Evolutionary conservation across 768 basidiomycete species (phyloP).

Genomic region (Termitomyces bulborhizus): DNA sequence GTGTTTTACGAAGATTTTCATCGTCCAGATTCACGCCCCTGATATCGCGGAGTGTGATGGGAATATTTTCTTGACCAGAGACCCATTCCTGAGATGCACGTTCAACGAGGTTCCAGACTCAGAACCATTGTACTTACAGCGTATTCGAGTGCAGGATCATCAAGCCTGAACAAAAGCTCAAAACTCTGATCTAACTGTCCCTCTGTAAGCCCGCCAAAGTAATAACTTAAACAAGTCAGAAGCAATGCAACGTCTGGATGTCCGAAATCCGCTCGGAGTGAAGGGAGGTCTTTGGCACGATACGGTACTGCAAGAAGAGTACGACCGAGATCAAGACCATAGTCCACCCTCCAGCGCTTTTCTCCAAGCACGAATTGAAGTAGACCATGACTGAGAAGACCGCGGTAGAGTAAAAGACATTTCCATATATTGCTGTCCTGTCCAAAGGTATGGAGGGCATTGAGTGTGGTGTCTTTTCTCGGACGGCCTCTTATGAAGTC

Average conservation of each 20-base stretch:
- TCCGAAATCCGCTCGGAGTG: neutral
- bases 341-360: neutral
- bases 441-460: neutral
- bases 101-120: neutral
- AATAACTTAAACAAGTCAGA: neutral
- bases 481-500: conserved; percentile 18
- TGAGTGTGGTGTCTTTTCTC: neutral
- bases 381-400: neutral
- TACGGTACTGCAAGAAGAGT: neutral
- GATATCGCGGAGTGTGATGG: conserved; percentile 22
- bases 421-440: neutral
- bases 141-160: neutral
- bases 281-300: neutral
- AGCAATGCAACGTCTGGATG: neutral
- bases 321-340: neutral
- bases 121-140: neutral
- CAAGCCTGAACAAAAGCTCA: neutral
- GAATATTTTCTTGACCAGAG: conserved; percentile 17
- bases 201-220: neutral
- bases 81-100: conserved; percentile 1
- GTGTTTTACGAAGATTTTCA: conserved; percentile 18
- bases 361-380: neutral
- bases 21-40: conserved; percentile 39
- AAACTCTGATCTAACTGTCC: neutral
- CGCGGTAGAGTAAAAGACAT: neutral